Evolutionary conservation across 768 basidiomycete species (phyloP), one percentile per base, ranked within the genome.

Genomic region (Trametes villosa): DNA sequence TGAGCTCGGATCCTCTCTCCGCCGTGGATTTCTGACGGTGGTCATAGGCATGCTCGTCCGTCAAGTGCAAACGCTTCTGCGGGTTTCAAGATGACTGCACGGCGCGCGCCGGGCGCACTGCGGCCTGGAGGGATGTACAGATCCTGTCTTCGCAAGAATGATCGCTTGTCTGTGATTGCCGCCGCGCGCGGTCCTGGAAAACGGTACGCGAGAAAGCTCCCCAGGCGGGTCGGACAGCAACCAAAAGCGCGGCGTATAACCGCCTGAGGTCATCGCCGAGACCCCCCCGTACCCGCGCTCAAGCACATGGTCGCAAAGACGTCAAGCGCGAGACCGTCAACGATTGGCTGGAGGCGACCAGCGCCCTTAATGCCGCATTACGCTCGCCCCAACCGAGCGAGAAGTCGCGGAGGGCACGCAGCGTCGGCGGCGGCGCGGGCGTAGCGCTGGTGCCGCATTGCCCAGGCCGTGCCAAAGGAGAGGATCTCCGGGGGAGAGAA

Each of bases 341-440:
- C 18, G 30, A 51, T 52, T 49, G 48, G 48, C 30, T 27, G 22
- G 30, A 20, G 17, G 46, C 13, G 9, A 15, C 29, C 17, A 8
- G 50, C 50, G 51, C 34, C 34, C 34, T 13, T 22, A 17, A 13
- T 24, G 33, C 59, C 59, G 59, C 59, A 53, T 44, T 53, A 53
- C 36, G 52, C 29, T 45, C 60, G 60, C 31, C 8, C 17, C 42
- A 51, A 44, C 38, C 60, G 54, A 56, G 60, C 45, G 56, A 47
- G 36, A 36, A 29, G 42, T 4, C 13, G 26, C n/a, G 29, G 6
- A 30, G 27, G 26, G 5, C 30, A 30, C 55, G 55, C 20, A 22
- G 40, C 9, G 44, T 40, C 27, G 51, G 59, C 17, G 30, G 17
- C 49, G 49, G 40, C n/a, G 55, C 12, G 26, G 22, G 44, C 26